A percentile compares a stretch with the other conserved stretches of the same genome.
These are phyloP conservation scores for Thermoascus crustaceus DNA, from an alignment of 2,329 filamentous ascomycete genomes.

Conservation along the genomic window DNA sequence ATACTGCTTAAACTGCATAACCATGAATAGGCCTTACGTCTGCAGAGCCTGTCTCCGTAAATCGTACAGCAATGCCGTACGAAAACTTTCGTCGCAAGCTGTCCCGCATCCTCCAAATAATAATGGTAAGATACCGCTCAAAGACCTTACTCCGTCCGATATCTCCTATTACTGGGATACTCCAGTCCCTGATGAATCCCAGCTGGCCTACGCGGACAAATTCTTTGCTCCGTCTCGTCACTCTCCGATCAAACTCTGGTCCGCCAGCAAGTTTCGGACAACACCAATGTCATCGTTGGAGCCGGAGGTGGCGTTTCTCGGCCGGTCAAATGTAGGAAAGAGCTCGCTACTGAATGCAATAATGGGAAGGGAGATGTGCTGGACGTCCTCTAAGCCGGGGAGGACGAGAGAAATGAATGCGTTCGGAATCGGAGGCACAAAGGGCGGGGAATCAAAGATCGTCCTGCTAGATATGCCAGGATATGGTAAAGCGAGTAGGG, in stretches of 20 bases:
- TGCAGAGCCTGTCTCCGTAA: slow-evolving; percentile 7
- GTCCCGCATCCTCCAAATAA: slow-evolving; percentile 10
- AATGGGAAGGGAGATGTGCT: slow-evolving; percentile 44
- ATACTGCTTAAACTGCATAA: too few species aligned
- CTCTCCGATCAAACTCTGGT: slow-evolving; percentile 51
- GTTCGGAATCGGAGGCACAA: slow-evolving; percentile 51
- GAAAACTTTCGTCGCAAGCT: slow-evolving; percentile 8
- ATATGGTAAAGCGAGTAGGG: slow-evolving; percentile 55
- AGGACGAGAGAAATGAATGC: slow-evolving; percentile 59
- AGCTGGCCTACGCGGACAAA: slow-evolving; percentile 39
- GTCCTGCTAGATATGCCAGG: slow-evolving; percentile 64
- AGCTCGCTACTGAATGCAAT: slow-evolving; percentile 58
- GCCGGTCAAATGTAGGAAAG: slow-evolving; percentile 64
- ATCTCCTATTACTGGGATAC: slow-evolving; percentile 47
- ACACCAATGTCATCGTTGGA: slow-evolving; percentile 46
- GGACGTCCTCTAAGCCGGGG: slow-evolving; percentile 52
- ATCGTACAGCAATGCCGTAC: neutral
- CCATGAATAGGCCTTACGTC: slow-evolving; percentile 5
- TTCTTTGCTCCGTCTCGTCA: slow-evolving; percentile 41
- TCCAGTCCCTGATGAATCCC: slow-evolving; percentile 31
- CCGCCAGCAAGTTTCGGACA: slow-evolving; percentile 51
- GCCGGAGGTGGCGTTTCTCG: slow-evolving; percentile 59
- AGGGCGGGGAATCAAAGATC: slow-evolving; percentile 38
- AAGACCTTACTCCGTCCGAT: slow-evolving; percentile 24
- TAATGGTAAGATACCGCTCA: slow-evolving; percentile 21